Base-by-base conservation (phyloP, 2,329 filamentous ascomycete genomes). In the Xylaria polymorpha region DNA sequence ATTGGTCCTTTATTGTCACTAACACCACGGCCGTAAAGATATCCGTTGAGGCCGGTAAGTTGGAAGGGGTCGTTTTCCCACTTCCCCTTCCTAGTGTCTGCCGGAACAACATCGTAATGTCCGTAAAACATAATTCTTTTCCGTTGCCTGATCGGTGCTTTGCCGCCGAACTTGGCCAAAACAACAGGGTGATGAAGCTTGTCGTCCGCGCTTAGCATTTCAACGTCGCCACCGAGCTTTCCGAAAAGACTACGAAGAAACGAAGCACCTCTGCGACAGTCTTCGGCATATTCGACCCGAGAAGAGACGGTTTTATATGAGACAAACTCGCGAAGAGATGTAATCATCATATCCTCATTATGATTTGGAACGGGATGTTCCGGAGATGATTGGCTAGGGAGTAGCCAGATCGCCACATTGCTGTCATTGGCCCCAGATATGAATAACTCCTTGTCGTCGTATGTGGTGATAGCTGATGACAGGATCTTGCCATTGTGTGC, bases 1-100 rank as follows among this genome's bases (percentile, higher is more conserved):
- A 98, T 94, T 0, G 96, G 96, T 0, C 97, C 96, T 80, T 99
- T 99, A 83, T 99, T 98, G 80, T 99, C 96, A 57, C 94, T 97
- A 15, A 97, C 93, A n/a, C 96, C 96, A 75, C 96, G 92, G 2
- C 96, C 96, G 73, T 99, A 98, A 1, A 98, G 84, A 78, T 95
- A 98, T 0, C 96, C 95, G 75, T 97, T 94, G 65, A 94, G 89
- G 4, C 96, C 96, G 60, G 91, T 91, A 77, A 98, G 86, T n/a
- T 91, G 86, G 78, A 98, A 99, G 0, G 96, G 97, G 71, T 98
- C 93, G 1, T 90, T 90, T 46, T 88, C 86, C 96, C 96, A 99
- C 73, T 93, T 95, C 44, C 88, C 88, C 66, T 91, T 90, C 71
- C 92, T 92, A 44, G 91, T 90, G 73, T 97, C 94, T 0, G 96